phyloP scores from a whole-genome alignment of 768 basidiomycete species.

The Leccinum variicolor region DNA sequence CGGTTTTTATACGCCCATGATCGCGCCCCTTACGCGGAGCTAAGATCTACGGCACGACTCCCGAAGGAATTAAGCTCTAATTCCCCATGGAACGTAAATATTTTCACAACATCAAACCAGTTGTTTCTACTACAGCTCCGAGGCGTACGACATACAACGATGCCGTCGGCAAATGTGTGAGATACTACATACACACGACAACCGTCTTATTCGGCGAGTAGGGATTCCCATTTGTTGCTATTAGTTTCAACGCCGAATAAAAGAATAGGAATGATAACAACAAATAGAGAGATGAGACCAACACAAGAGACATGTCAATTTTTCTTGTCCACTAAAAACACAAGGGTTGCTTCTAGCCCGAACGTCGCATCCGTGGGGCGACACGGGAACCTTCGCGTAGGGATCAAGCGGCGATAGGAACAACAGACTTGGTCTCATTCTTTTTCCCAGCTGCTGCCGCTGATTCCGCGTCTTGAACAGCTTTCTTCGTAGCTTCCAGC shows the following conservation, averaged over 20 bases:
- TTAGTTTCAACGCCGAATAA: conserved; percentile 1
- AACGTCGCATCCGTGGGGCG: neutral
- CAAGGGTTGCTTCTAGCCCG: conserved; percentile 12
- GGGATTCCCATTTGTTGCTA: conserved; percentile 13
- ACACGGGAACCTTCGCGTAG: neutral
- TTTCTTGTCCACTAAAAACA: conserved; percentile 14
- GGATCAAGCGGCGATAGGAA: conserved; percentile 35
- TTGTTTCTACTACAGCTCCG: conserved; percentile 15
- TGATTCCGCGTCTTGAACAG: conserved; percentile 60
- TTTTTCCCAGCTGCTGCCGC: conserved; percentile 60
- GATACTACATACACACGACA: conserved; percentile 23
- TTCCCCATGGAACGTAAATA: neutral
- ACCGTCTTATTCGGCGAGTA: conserved; percentile 8
- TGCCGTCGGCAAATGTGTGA: conserved; percentile 11
- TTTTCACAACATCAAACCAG: too few species aligned
- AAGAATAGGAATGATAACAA: conserved; percentile 18
- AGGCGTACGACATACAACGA: conserved; percentile 9
- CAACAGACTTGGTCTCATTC: conserved; percentile 47
- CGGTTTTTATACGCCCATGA: neutral
- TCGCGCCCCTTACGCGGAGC: neutral
- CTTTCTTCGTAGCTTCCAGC: conserved; percentile 66
- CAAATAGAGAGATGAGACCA: conserved; percentile 11
- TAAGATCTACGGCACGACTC: neutral
- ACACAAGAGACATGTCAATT: conserved; percentile 13
- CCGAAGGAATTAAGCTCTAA: neutral